Base-by-base conservation (phyloP, 345 rosid species). In the Populus deltoides region DNA sequence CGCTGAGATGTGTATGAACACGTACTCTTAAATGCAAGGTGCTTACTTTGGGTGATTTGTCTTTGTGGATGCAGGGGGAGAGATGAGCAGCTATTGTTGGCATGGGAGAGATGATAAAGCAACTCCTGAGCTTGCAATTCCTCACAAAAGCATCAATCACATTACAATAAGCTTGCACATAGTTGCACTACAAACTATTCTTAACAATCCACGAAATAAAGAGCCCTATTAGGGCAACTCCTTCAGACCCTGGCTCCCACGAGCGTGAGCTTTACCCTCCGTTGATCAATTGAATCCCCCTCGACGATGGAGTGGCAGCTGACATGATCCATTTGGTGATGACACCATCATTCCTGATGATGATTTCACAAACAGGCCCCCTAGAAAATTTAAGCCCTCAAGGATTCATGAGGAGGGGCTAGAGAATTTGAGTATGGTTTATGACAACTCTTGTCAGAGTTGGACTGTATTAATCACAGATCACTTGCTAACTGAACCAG, bases 101-200 rank as follows among this genome's bases (percentile, higher is more conserved):
- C 98, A 92, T 84, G 99, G 98, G 77, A 91, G 99, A 87, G 94
- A 96, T 81, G 83, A 68, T 73, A 59, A 71, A 51, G 85, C 94
- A 80, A 81, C 41, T 62, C 90, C 79, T 72, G 89, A 96, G 73
- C 88, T 47, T 12, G 53, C 53, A 15, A 47, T 47, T 15, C 15
- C 18, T 47, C 53, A 47, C 53, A 47, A 47, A 47, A 47, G 15
- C 53, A 47, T 15, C 15, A 4, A 20, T 18, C 57, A 51, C 22
- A 6, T 18, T 51, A 51, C 57, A 51, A 51, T 51, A 20, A 7
- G 24, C 61, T 7, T 20, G 61, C 24, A 55, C 61, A 55, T 55
- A 7, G 61, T 22, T 55, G 61, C 8, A 53, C 22, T 53, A 53
- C 59, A 53, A 55, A n/a, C 27, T 3, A 3, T 18, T 45, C n/a